Evolutionary conservation across 768 basidiomycete species (phyloP).

Genomic region (Boletus coccyginus): DNA sequence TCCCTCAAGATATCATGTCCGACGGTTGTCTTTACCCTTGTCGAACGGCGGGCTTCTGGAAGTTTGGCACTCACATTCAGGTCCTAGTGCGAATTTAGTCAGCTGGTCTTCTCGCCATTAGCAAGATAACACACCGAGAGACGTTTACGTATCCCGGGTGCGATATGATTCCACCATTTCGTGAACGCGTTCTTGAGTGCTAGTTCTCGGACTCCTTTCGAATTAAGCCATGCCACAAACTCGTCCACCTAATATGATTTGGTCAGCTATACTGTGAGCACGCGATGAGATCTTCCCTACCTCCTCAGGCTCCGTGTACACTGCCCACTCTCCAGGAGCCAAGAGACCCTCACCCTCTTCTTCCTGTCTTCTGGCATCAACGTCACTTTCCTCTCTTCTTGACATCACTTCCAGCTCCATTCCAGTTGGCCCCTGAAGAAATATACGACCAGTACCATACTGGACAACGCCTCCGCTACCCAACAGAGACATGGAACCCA

Average conservation of each 20-base stretch:
- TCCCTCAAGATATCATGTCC: constrained; percentile 69
- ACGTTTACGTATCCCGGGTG: constrained; percentile 75
- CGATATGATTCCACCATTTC: constrained; percentile 84
- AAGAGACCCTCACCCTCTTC: constrained; percentile 85
- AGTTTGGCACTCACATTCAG: constrained; percentile 64
- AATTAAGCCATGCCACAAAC: constrained; percentile 86
- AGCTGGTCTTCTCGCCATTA: constrained; percentile 1
- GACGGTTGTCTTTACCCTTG: constrained; percentile 57
- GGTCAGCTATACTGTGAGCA: constrained; percentile 7
- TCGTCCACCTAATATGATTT: constrained; percentile 61
- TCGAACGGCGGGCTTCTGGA: constrained; percentile 79
- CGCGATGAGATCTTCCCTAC: constrained; percentile 37
- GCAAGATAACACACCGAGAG: constrained; percentile 52
- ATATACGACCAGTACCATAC: constrained; percentile 88
- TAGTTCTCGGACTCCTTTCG: constrained; percentile 86
- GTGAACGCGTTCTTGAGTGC: constrained; percentile 72
- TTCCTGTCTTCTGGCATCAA: constrained; percentile 58
- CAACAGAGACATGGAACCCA: constrained; percentile 80
- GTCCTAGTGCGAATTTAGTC: constrained; percentile 46
- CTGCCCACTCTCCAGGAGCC: constrained; percentile 83
- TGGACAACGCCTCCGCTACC: constrained; percentile 75
- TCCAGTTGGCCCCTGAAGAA: constrained; percentile 89
- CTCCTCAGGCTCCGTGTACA: constrained; percentile 84
- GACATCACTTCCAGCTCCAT: constrained; percentile 73
- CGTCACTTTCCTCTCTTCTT: constrained; percentile 49